These are phyloP conservation scores for Pleurotus salmoneostramineus DNA, from an alignment of 768 basidiomycete genomes.

Conservation along the genomic window DNA sequence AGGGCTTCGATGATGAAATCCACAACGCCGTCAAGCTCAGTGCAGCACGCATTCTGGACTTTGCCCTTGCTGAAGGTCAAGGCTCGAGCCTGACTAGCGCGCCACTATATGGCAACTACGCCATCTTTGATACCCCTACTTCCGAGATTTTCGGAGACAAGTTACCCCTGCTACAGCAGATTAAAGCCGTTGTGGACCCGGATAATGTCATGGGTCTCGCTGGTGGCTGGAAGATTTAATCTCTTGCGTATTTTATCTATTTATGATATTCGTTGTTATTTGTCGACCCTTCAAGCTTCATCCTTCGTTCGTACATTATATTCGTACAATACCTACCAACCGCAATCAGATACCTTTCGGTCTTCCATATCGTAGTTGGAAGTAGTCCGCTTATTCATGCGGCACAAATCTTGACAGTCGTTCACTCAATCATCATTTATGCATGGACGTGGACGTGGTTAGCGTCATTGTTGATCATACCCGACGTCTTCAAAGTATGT, in stretches of 20 bases:
- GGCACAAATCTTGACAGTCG: not conserved
- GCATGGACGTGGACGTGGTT: no score
- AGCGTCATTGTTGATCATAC: not conserved
- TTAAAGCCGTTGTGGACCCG: slow-evolving; percentile 51
- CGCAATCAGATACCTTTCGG: no score
- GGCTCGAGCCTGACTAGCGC: slow-evolving; percentile 23
- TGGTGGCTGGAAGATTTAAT: slow-evolving; percentile 59
- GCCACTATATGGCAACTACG: slow-evolving; percentile 59
- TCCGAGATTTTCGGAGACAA: slow-evolving; percentile 48
- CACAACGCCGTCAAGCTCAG: slow-evolving; percentile 34
- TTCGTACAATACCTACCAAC: not conserved
- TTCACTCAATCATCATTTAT: no score
- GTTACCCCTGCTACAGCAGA: slow-evolving; percentile 29
- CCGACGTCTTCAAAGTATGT: not conserved
- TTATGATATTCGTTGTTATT: not conserved
- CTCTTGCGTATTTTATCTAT: not conserved
- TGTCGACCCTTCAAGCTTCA: no score
- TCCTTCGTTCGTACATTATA: not conserved
- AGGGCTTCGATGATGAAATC: slow-evolving; percentile 22
- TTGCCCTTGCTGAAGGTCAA: slow-evolving; percentile 37
- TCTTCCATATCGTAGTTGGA: not conserved
- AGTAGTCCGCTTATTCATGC: not conserved
- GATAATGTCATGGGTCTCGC: slow-evolving; percentile 59
- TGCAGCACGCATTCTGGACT: slow-evolving; percentile 32
- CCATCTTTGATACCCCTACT: slow-evolving; percentile 46